phyloP scores from a whole-genome alignment of 257 asterid genomes.

The Verbena officinalis region DNA sequence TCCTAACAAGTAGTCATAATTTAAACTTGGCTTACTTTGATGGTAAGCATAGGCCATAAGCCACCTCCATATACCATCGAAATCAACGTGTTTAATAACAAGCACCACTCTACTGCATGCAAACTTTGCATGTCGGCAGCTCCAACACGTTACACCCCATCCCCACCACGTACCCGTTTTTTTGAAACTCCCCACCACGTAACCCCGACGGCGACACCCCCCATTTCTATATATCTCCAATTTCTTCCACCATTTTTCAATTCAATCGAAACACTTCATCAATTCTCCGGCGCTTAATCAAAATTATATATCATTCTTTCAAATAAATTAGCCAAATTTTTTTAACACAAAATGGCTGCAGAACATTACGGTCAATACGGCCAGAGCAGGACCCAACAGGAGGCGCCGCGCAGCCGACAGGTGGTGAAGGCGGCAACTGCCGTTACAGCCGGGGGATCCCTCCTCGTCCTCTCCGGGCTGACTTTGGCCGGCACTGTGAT shows the following conservation, averaged over 20 bases:
- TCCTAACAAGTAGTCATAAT: too few relatives aligned
- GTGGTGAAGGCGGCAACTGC: slow-evolving; percentile 73
- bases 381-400: slow-evolving; percentile 21
- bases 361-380: slow-evolving; percentile 32
- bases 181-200: slow-evolving; percentile 45
- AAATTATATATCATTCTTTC: too few relatives aligned
- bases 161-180: slow-evolving; percentile 44
- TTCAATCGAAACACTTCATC: too few relatives aligned
- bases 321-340: too few relatives aligned
- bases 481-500: slow-evolving; percentile 65
- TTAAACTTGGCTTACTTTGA: too few relatives aligned
- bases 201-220: slow-evolving; percentile 19
- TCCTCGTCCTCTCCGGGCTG: slow-evolving; percentile 65
- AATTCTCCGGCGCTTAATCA: too few relatives aligned
- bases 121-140: slow-evolving; percentile 51
- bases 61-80: slow-evolving; percentile 30
- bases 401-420: slow-evolving; percentile 51
- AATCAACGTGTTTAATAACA: slow-evolving; percentile 48
- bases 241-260: neutral
- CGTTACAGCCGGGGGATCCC: slow-evolving; percentile 68
- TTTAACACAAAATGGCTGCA: slow-evolving; percentile 32
- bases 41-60: neutral
- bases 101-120: slow-evolving; percentile 41
- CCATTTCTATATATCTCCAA: slow-evolving; percentile 15
- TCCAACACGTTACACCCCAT: slow-evolving; percentile 39